These are phyloP conservation scores for Phellopilus nigrolimitatus DNA, from an alignment of 1,284 basidiomycete species.

Conservation along the genomic window DNA sequence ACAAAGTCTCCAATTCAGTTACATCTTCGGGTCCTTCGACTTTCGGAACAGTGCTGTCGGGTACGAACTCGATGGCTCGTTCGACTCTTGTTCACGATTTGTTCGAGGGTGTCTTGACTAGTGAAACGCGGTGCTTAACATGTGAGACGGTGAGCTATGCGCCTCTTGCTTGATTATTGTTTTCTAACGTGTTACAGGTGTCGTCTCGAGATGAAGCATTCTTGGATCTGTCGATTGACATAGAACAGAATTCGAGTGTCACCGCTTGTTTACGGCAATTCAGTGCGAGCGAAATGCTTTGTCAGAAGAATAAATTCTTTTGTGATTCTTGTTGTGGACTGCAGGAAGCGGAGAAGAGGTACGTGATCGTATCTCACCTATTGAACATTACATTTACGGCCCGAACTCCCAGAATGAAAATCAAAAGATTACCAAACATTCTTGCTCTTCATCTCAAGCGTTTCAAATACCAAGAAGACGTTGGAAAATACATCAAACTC, in stretches of 20 bases:
- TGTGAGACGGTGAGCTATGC: conserved; percentile 80
- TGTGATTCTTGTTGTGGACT: conserved; percentile 95
- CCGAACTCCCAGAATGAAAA: conserved; percentile 77
- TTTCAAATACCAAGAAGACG: conserved; percentile 94
- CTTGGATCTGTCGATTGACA: conserved; percentile 96
- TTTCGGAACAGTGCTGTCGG: conserved; percentile 33
- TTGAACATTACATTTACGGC: conserved; percentile 14
- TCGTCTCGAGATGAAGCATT: conserved; percentile 95
- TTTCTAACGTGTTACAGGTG: conserved; percentile 44
- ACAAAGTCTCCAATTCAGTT: conserved; percentile 18
- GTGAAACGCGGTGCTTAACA: conserved; percentile 94
- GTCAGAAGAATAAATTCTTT: conserved; percentile 97
- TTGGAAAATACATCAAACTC: conserved; percentile 88
- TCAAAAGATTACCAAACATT: conserved; percentile 92
- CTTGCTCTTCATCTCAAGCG: conserved; percentile 95
- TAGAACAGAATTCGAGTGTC: conserved; percentile 94
- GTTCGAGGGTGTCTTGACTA: conserved; percentile 91
- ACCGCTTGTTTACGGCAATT: conserved; percentile 95
- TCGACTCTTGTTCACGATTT: conserved; percentile 82
- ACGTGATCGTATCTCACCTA: conserved; percentile 26
- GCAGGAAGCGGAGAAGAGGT: conserved; percentile 98
- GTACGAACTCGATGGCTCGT: conserved; percentile 40
- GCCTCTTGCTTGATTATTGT: conserved; percentile 7
- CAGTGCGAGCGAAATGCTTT: conserved; percentile 97
- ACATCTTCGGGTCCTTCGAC: conserved; percentile 37